phyloP scores from a whole-genome alignment of 805 yeast genomes.

The Kluyveromyces starmeri region DNA sequence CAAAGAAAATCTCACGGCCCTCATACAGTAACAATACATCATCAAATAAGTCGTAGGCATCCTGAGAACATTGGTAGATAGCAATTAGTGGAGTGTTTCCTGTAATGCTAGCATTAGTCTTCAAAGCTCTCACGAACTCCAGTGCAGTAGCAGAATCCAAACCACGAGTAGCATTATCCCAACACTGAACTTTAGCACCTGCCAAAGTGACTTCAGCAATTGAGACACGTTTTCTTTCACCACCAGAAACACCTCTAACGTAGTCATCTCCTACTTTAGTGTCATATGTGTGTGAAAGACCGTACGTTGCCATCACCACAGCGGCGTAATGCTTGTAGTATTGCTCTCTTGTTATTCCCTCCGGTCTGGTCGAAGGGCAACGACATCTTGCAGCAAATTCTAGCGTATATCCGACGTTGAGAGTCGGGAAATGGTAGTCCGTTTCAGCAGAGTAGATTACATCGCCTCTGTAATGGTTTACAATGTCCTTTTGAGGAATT shows the following conservation, averaged over 20 bases:
- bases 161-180: slow-evolving; percentile 61
- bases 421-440: slow-evolving; percentile 55
- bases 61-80: slow-evolving; percentile 51
- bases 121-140: slow-evolving; percentile 46
- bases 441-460: slow-evolving; percentile 57
- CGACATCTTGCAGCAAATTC: slow-evolving; percentile 44
- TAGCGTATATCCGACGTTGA: slow-evolving; percentile 54
- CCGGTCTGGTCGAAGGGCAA: slow-evolving; percentile 49
- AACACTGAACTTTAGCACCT: slow-evolving; percentile 42
- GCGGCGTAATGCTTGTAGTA: slow-evolving; percentile 42
- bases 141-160: slow-evolving; percentile 55
- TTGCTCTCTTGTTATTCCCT: slow-evolving; percentile 40
- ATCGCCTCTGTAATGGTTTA: slow-evolving; percentile 47
- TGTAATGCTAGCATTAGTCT: slow-evolving; percentile 40
- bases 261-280: slow-evolving; percentile 61
- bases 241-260: slow-evolving; percentile 67
- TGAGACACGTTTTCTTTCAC: slow-evolving; percentile 69
- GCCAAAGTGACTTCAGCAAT: slow-evolving; percentile 51
- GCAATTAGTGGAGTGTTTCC: slow-evolving; percentile 52
- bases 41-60: slow-evolving; percentile 45
- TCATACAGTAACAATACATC: slow-evolving; percentile 46
- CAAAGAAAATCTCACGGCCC: slow-evolving; percentile 49
- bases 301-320: slow-evolving; percentile 46
- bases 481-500: slow-evolving; percentile 37
- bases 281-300: slow-evolving; percentile 45